A percentile compares a stretch with the other conserved stretches of the same genome.
Conservation (phyloP, 2,329 filamentous ascomycete species). For the Monosporascus sp. region DNA sequence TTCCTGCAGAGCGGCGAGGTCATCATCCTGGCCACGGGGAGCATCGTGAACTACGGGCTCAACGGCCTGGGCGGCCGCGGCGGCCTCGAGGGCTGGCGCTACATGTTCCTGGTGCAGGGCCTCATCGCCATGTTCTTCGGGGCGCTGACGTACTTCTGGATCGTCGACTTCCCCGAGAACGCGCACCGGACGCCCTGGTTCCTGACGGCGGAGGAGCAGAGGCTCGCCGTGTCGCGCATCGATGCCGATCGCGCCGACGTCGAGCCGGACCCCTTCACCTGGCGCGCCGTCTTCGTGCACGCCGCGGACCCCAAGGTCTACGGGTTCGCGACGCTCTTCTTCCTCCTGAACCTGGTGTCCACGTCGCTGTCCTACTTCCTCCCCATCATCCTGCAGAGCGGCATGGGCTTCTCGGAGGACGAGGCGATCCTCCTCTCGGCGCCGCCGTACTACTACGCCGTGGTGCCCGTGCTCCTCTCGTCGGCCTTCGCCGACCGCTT, state of each 20-base stretch:
- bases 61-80: conserved; percentile 54
- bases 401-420: conserved; percentile 48
- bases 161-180: conserved; percentile 63
- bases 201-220: conserved; percentile 49
- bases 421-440: conserved; percentile 57
- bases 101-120: conserved; percentile 66
- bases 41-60: conserved; percentile 65
- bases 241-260: conserved; percentile 57
- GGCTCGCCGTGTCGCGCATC: conserved; percentile 53
- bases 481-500: conserved; percentile 58
- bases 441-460: conserved; percentile 63
- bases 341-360: conserved; percentile 61
- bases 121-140: conserved; percentile 55
- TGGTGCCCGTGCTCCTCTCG: conserved; percentile 58
- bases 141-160: conserved; percentile 62
- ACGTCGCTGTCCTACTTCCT: conserved; percentile 62
- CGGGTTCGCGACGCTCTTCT: conserved; percentile 60
- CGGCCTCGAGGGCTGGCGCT: conserved; percentile 59
- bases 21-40: conserved; percentile 58
- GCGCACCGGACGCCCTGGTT: conserved; percentile 53
- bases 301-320: conserved; percentile 58
- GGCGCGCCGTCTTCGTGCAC: conserved; percentile 49
- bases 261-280: conserved; percentile 49
- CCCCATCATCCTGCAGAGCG: conserved; percentile 52
- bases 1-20: conserved; percentile 62